Evolutionary conservation across 2,329 filamentous ascomycete species (phyloP), one percentile per base, ranked within the genome.

Genomic region (Lasiodiplodia citricola): DNA sequence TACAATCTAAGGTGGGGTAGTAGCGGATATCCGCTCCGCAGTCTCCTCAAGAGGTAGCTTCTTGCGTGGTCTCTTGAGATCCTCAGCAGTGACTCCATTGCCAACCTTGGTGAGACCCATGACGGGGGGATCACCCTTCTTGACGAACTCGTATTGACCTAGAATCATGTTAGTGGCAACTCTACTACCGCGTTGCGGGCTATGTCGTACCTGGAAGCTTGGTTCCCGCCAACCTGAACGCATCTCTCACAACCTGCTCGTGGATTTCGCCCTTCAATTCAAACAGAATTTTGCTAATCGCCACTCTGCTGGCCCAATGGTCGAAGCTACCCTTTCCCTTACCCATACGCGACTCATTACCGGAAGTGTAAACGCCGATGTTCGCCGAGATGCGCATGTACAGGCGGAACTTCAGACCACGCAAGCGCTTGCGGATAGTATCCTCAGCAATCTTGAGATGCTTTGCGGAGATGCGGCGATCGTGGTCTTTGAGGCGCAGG

Each of bases 291-390:
- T 96, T 92, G 82, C 92, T 97, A 64, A 98, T 93, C 10, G 93
- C 90, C 73, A 98, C 90, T 80, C 95, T 90, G 25, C 92, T 89
- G 4, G 95, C 94, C 96, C 96, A 99, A 78, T 97, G 93, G 79
- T 99, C 96, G 78, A 99, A 98, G 71, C 91, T 92, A 74, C 96
- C 96, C 80, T 99, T 99, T 82, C 96, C 96, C 83, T 98, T 99
- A 80, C 96, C 96, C 96, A 99, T 99, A 87, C 96, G 91, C 80
- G 93, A 91, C 83, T 99, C 96, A 77, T 98, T 99, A 69, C 96
- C 96, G 80, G 91, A 96, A 69, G 93, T 91, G 81, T 96, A 99
- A 25, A 99, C 96, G 78, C 95, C 96, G 73, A 98, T 92, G 78
- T 97, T 97, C 72, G 94, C 96, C 75, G 89, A 90, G 65, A 98